Evolutionary conservation across 164 flowering plant species (phyloP), one percentile per base, ranked within the genome.

Genomic region (Santalum album): DNA sequence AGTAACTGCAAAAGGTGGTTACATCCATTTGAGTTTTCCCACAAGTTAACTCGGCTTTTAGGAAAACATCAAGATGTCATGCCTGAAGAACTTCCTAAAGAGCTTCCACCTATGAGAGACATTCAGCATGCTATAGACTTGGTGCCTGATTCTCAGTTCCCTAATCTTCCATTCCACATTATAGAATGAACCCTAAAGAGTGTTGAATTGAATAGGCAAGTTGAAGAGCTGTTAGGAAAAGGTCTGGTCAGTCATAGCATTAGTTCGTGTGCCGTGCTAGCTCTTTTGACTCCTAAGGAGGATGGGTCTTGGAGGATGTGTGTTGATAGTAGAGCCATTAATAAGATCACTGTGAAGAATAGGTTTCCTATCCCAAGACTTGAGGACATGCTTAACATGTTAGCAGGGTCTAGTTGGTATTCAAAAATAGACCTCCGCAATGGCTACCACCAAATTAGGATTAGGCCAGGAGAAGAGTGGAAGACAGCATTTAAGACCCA

Each of bases 41-140:
- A 29, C 9, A 9, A 3, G 6, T 3, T 29, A 29, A 29, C 6
- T 29, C 6, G 9, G 34, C 34, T 29, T 29, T n/a, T n/a, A n/a
- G n/a, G n/a, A n/a, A n/a, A n/a, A n/a, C n/a, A n/a, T n/a, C n/a
- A n/a, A n/a, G n/a, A n/a, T n/a, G n/a, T n/a, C n/a, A n/a, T n/a
- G n/a, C n/a, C n/a, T n/a, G n/a, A n/a, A n/a, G n/a, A n/a, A n/a
- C n/a, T 46, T 46, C 49, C 49, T 9, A 19, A 18, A 7, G 49
- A 2, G 12, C 22, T 46, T 14, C 49, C 49, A 46, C 23, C 49
- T 2, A n/a, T 46, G 9, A 6, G 49, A 19, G 25, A 46, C 3
- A 46, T 46, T 19, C 49, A 46, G 49, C 49, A 46, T 46, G 11
- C 10, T 14, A 46, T 46, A 6, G 49, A 46, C 22, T 46, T 46